Evolutionary conservation across 2,329 filamentous ascomycete species (phyloP).

Genomic region (Fusarium setosum): DNA sequence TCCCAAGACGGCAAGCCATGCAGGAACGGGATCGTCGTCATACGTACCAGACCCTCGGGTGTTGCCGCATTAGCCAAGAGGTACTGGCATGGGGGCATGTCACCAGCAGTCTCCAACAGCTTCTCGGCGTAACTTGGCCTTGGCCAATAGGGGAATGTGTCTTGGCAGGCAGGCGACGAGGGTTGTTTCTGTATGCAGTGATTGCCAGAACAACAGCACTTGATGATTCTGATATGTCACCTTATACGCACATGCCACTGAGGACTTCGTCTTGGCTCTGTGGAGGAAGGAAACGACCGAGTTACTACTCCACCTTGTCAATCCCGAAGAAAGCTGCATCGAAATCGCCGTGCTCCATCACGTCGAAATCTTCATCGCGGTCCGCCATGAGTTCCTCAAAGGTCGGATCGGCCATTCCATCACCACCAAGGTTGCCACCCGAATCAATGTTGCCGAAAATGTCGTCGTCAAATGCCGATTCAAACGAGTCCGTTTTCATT

Average conservation of each 20-base stretch:
- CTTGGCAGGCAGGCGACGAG: too few relatives aligned
- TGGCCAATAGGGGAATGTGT: background rate
- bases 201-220: too few relatives aligned
- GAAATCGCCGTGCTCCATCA: constrained; percentile 58
- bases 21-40: constrained; percentile 1
- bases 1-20: background rate
- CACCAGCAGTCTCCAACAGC: background rate
- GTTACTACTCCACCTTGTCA: constrained; percentile 34
- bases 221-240: too few relatives aligned
- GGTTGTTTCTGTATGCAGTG: too few relatives aligned
- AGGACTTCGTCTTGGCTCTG: too few relatives aligned
- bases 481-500: constrained; percentile 41
- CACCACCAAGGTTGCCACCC: constrained; percentile 48
- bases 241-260: too few relatives aligned
- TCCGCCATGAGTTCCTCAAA: constrained; percentile 63
- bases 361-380: constrained; percentile 51
- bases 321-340: constrained; percentile 61
- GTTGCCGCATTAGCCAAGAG: constrained; percentile 7
- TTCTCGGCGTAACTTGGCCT: constrained; percentile 1
- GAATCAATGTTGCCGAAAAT: constrained; percentile 50
- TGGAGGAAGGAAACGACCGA: too few relatives aligned
- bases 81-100: background rate
- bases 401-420: constrained; percentile 50
- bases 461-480: constrained; percentile 58
- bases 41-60: background rate